phyloP scores from a whole-genome alignment of 192 early-diverging fungal genomes.

The Rhizoclosmatium globosum region DNA sequence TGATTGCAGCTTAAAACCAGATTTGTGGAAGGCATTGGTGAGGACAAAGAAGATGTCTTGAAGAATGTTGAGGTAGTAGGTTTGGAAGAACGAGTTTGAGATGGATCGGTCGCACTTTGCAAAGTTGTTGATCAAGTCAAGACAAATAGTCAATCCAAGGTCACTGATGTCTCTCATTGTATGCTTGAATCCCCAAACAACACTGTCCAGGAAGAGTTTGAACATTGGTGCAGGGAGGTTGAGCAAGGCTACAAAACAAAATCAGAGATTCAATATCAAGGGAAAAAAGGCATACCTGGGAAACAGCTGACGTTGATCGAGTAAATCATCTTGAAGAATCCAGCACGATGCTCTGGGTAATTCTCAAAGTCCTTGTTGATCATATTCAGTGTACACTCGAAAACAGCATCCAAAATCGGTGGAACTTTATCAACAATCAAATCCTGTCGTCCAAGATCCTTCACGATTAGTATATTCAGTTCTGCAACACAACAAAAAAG shows the following conservation, averaged over 20 bases:
- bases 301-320: slow-evolving; percentile 95
- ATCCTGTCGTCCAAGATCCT: slow-evolving; percentile 47
- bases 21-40: slow-evolving; percentile 96
- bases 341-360: slow-evolving; percentile 95
- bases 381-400: slow-evolving; percentile 98
- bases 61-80: slow-evolving; percentile 89
- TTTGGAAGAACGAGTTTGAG: slow-evolving; percentile 89
- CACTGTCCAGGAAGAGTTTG: slow-evolving; percentile 91
- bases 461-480: slow-evolving; percentile 1
- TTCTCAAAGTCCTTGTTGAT: slow-evolving; percentile 99
- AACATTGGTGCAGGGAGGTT: slow-evolving; percentile 85
- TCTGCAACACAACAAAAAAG: background rate
- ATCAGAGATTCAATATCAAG: background rate
- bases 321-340: slow-evolving; percentile 92
- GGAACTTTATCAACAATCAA: slow-evolving; percentile 86
- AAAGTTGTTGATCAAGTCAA: slow-evolving; percentile 91
- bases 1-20: slow-evolving; percentile 93
- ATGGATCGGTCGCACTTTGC: slow-evolving; percentile 71
- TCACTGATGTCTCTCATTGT: slow-evolving; percentile 98
- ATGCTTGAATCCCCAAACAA: slow-evolving; percentile 99
- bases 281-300: slow-evolving; percentile 62
- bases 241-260: slow-evolving; percentile 71
- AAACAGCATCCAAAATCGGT: slow-evolving; percentile 89
- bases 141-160: slow-evolving; percentile 83
- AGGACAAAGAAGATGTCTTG: slow-evolving; percentile 98